Conservation (phyloP, 2,329 filamentous ascomycete species). For the Verticillium alfalfae region DNA sequence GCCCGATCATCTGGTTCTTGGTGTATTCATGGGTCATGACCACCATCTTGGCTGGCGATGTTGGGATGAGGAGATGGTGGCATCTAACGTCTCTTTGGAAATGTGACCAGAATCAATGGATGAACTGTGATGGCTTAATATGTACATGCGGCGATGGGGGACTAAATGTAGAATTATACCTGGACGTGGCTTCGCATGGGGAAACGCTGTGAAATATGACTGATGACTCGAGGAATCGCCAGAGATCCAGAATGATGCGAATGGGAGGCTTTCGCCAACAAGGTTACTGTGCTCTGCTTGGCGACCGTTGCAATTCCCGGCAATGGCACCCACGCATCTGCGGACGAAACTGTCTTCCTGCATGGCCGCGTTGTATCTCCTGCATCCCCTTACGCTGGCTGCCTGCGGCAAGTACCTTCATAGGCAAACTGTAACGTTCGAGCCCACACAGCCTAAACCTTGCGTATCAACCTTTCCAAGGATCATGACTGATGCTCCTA, state of each 20-base stretch:
- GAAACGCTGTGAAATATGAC: not conserved
- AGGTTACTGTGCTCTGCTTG: not conserved
- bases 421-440: not conserved
- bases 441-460: not conserved
- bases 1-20: constrained; percentile 9
- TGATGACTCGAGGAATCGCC: not conserved
- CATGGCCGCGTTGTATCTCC: too few relatives aligned
- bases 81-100: not conserved
- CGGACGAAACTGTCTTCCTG: too few relatives aligned
- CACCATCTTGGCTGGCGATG: not conserved
- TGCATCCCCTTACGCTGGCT: too few relatives aligned
- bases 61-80: not conserved
- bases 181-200: not conserved
- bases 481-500: not conserved
- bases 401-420: not conserved
- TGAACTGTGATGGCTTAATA: not conserved
- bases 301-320: not conserved
- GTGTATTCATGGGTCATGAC: constrained; percentile 1
- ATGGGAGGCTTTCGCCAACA: too few relatives aligned
- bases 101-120: not conserved
- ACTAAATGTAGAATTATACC: not conserved
- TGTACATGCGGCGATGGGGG: not conserved
- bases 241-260: not conserved
- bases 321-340: not conserved
- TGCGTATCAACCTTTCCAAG: not conserved